phyloP scores from a whole-genome alignment of 2,329 filamentous ascomycete genomes.

The Neonectria hederae region DNA sequence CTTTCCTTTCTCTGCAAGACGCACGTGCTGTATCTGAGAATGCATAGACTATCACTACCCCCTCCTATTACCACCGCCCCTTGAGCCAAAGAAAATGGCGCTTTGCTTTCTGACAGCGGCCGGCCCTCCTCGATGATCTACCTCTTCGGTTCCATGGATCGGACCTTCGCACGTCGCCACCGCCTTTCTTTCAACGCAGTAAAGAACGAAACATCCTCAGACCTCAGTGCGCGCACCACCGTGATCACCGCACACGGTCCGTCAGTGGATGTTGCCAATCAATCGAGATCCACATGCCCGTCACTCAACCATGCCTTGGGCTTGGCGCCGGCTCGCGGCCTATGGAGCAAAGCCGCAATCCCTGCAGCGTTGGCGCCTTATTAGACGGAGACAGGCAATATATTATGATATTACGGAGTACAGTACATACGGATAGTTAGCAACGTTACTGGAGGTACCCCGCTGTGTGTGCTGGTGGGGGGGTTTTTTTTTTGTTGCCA shows the following conservation, averaged over 20 bases:
- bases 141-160: neutral
- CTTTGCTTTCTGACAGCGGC: neutral
- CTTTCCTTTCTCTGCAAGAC: neutral
- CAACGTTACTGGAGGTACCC: neutral
- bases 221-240: conserved; percentile 31
- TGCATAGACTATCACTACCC: neutral
- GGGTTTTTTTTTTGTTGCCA: neutral
- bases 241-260: conserved; percentile 39
- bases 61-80: neutral
- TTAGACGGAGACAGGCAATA: conserved; percentile 1
- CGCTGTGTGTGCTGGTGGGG: neutral
- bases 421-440: no score
- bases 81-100: neutral
- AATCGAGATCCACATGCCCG: conserved; percentile 41
- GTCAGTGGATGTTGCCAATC: conserved; percentile 34
- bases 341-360: conserved; percentile 33
- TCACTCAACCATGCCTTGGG: conserved; percentile 34
- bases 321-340: conserved; percentile 37
- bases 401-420: neutral
- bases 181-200: no score
- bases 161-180: neutral
- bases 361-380: conserved; percentile 30
- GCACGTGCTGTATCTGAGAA: neutral
- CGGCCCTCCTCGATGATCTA: neutral
- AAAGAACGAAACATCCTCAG: conserved; percentile 10